phyloP scores from a whole-genome alignment of 2,329 filamentous ascomycete genomes.

The Diaporthe velutina region DNA sequence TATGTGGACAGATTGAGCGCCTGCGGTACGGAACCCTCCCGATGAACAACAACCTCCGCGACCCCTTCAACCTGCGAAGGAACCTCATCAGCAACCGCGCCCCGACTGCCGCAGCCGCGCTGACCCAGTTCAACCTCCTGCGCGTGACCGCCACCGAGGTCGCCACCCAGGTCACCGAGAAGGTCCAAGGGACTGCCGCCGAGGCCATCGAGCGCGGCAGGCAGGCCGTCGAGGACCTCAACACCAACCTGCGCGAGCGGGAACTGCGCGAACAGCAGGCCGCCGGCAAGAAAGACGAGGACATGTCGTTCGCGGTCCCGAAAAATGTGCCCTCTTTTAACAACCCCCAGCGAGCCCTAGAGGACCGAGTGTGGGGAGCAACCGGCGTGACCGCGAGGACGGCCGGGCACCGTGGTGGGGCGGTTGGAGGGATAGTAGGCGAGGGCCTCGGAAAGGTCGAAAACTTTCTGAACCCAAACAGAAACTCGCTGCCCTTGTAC shows the following conservation, averaged over 20 bases:
- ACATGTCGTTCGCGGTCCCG: constrained; percentile 77
- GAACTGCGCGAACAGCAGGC: constrained; percentile 47
- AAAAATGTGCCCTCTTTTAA: constrained; percentile 78
- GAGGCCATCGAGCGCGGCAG: constrained; percentile 63
- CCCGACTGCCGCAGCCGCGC: constrained; percentile 46
- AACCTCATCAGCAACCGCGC: constrained; percentile 59
- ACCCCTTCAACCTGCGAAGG: constrained; percentile 48
- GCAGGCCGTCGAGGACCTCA: constrained; percentile 58
- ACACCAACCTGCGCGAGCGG: constrained; percentile 39
- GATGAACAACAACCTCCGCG: constrained; percentile 42
- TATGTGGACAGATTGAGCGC: constrained; percentile 38
- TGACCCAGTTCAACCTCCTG: constrained; percentile 56
- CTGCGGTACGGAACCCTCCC: constrained; percentile 32
- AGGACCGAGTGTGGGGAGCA: constrained; percentile 76
- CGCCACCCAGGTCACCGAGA: constrained; percentile 47
- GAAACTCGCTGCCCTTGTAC: constrained; percentile 86
- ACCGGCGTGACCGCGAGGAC: constrained; percentile 59
- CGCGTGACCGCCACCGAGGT: constrained; percentile 61
- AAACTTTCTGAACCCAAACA: constrained; percentile 71
- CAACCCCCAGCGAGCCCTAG: constrained; percentile 73
- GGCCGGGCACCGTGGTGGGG: constrained; percentile 46
- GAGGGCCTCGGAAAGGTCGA: constrained; percentile 73
- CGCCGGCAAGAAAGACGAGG: constrained; percentile 45
- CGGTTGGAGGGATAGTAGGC: constrained; percentile 55
- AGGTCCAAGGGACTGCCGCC: constrained; percentile 57